Evolutionary conservation across 1,284 basidiomycete species (phyloP), one percentile per base, ranked within the genome.

Genomic region (Ustilago nuda): DNA sequence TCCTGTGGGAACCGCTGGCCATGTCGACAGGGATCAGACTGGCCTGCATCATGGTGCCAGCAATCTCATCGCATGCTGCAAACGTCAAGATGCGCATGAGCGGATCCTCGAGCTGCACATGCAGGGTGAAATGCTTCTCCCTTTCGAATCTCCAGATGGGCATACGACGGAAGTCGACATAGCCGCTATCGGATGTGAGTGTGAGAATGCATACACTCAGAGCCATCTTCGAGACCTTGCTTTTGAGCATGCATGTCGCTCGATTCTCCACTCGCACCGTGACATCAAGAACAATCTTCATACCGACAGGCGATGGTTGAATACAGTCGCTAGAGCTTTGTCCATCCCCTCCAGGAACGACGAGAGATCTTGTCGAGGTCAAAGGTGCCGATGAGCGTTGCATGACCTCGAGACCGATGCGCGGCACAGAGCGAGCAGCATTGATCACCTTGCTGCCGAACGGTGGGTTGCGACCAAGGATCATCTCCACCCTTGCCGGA

Each of bases 61-160:
- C 70, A 3, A 80, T 63, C 54, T 79, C 72, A 35, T 79, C 76
- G 58, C 79, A 76, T 9, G 65, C 66, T 0, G 76, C 63, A 36
- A 65, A 66, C 51, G 73, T 72, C 12, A 81, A 23, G 45, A 87
- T 56, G 5, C 79, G 80, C 52, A 81, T 81, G 8, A 71, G 78
- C 0, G 82, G 82, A 60, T 82, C 81, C 33, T 70, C 64, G 15
- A 87, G 79, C 2, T 67, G 39, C 33, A 82, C 77, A 2, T 67
- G 66, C 32, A 86, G 12, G 9, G 65, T 65, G 53, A 81, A 82
- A 23, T 68, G 65, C 55, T 80, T 78, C 35, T 61, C 67, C 2
- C 54, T 33, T 41, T 61, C 52, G 17, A 77, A 66, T 6, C 71
- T 64, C 62, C 61, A 76, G 32, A 81, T 56, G 11, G 74, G 77